Conservation (phyloP, 1,284 basidiomycete species). For the Sporisorium sorghi region DNA sequence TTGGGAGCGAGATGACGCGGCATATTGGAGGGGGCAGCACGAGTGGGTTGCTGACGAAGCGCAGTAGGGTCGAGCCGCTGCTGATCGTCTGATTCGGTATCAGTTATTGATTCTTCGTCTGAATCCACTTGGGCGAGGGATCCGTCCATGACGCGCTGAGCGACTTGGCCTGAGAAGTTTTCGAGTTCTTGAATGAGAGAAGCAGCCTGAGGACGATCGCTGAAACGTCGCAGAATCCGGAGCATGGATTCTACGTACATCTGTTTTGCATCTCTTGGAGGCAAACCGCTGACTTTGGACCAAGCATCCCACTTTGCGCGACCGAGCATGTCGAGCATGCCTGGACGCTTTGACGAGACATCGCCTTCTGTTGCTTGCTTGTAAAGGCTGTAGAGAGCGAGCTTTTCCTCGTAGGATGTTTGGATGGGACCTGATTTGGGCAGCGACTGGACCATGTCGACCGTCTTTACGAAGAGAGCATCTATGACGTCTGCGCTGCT, state of each 20-base stretch:
- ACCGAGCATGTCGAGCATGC: constrained; percentile 90
- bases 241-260: constrained; percentile 87
- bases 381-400: constrained; percentile 80
- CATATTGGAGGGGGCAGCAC: constrained; percentile 11
- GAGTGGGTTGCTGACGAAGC: constrained; percentile 23
- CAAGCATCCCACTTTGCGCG: constrained; percentile 98
- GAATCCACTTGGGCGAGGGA: constrained; percentile 44
- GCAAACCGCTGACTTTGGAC: constrained; percentile 87
- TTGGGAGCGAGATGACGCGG: constrained; percentile 36
- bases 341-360: constrained; percentile 82
- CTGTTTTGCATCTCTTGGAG: constrained; percentile 84
- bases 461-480: constrained; percentile 87
- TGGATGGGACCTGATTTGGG: constrained; percentile 96
- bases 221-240: constrained; percentile 84
- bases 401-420: constrained; percentile 95
- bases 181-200: constrained; percentile 85
- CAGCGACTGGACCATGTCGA: constrained; percentile 88
- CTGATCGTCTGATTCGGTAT: constrained; percentile 36
- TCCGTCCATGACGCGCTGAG: constrained; percentile 74
- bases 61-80: constrained; percentile 42
- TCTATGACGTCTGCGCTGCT: constrained; percentile 67
- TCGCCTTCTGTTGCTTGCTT: constrained; percentile 84
- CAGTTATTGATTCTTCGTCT: constrained; percentile 39
- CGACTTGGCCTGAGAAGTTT: constrained; percentile 79
- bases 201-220: constrained; percentile 81